Percentiles rank a stretch among this genome's conserved stretches.
phyloP scores from a whole-genome alignment of 2,329 filamentous ascomycete genomes.

The Diplocarpon mali region DNA sequence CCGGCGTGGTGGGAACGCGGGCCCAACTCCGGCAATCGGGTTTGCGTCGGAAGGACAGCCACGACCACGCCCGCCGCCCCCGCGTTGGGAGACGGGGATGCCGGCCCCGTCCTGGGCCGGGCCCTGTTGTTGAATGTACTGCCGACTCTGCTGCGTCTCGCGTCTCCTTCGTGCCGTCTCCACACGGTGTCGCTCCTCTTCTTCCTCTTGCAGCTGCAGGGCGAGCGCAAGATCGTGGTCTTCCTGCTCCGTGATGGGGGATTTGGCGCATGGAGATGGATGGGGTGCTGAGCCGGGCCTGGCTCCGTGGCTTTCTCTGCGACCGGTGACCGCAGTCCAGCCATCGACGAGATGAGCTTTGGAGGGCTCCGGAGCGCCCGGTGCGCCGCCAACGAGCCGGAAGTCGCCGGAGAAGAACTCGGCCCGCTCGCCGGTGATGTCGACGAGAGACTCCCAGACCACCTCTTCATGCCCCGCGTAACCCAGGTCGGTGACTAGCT shows the following conservation, averaged over 20 bases:
- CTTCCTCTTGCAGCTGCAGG: slow-evolving; percentile 87
- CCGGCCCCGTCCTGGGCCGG: slow-evolving; percentile 25
- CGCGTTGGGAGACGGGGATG: slow-evolving; percentile 20
- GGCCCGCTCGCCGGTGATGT: slow-evolving; percentile 72
- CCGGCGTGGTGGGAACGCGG: slow-evolving; percentile 34
- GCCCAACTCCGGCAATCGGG: slow-evolving; percentile 27
- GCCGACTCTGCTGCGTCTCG: slow-evolving; percentile 59
- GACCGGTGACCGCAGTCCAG: slow-evolving; percentile 17
- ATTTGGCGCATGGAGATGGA: slow-evolving; percentile 10
- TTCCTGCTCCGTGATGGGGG: slow-evolving; percentile 48
- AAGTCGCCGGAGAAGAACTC: slow-evolving; percentile 90
- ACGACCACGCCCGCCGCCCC: slow-evolving; percentile 14
- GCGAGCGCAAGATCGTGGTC: slow-evolving; percentile 79
- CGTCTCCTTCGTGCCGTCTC: slow-evolving; percentile 50
- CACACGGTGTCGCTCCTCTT: slow-evolving; percentile 64
- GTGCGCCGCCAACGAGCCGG: slow-evolving; percentile 58
- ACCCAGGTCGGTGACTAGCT: slow-evolving; percentile 84
- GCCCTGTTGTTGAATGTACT: slow-evolving; percentile 57
- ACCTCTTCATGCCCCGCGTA: slow-evolving; percentile 82
- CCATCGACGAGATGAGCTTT: slow-evolving; percentile 4
- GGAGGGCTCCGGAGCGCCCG: slow-evolving; percentile 7
- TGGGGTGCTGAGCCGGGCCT: slow-evolving; percentile 4
- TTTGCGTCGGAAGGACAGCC: slow-evolving; percentile 1
- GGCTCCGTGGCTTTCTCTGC: slow-evolving; percentile 5
- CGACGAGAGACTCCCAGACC: slow-evolving; percentile 88